These are phyloP conservation scores for Entoloma clypeatum DNA, from an alignment of 1,284 basidiomycete genomes.

Conservation along the genomic window DNA sequence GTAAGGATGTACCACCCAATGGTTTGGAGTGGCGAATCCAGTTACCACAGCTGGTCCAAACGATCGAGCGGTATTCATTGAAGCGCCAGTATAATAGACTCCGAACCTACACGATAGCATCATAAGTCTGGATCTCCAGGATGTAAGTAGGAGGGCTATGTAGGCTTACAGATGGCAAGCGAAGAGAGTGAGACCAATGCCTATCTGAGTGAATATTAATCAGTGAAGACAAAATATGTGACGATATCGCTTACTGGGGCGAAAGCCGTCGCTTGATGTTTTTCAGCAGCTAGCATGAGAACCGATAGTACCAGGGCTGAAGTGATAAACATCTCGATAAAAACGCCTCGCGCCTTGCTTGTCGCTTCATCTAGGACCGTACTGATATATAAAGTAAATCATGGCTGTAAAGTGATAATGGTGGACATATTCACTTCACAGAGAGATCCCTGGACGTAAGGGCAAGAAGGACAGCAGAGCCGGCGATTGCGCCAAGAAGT, in stretches of 20 bases:
- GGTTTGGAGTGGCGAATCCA: conserved; percentile 48
- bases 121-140: too few species aligned
- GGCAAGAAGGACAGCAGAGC: conserved; percentile 56
- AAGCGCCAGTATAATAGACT: conserved; percentile 54
- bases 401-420: conserved; percentile 6
- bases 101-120: too few species aligned
- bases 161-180: conserved; percentile 57
- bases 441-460: conserved; percentile 59
- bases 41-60: conserved; percentile 73
- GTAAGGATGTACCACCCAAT: conserved; percentile 56
- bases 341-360: conserved; percentile 55
- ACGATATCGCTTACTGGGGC: conserved; percentile 48
- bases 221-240: not conserved
- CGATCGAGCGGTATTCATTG: conserved; percentile 69
- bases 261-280: conserved; percentile 67
- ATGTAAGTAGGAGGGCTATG: too few species aligned
- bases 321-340: conserved; percentile 74
- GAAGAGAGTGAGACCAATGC: conserved; percentile 68
- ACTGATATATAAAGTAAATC: conserved; percentile 27
- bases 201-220: too few species aligned
- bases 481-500: conserved; percentile 58
- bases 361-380: conserved; percentile 42
- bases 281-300: conserved; percentile 66
- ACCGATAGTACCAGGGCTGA: conserved; percentile 55
- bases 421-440: conserved; percentile 43